phyloP scores from a whole-genome alignment of 345 rosid species.

The Brassica incana region DNA sequence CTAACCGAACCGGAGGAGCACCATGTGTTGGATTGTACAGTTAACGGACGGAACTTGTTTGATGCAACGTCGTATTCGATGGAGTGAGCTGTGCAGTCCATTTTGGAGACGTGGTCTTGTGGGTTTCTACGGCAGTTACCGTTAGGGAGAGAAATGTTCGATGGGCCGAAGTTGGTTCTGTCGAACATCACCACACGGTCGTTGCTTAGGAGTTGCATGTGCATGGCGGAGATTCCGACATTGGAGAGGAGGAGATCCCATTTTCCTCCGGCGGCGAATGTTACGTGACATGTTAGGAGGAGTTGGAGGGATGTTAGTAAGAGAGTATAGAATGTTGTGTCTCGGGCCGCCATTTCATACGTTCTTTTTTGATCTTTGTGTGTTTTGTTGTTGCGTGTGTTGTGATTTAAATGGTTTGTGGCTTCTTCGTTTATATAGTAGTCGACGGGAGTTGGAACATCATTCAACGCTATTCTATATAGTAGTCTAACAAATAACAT shows the following conservation, averaged over 20 bases:
- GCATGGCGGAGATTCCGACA: constrained; percentile 84
- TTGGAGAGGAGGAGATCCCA: constrained; percentile 44
- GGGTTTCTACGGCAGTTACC: constrained; percentile 65
- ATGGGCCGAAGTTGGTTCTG: constrained; percentile 70
- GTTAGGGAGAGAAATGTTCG: constrained; percentile 60
- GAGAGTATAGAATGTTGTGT: constrained; percentile 9
- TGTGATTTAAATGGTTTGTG: constrained; percentile 9
- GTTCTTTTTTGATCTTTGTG: constrained; percentile 10
- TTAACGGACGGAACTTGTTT: constrained; percentile 56
- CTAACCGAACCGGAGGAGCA: constrained; percentile 74
- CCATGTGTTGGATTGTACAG: constrained; percentile 73
- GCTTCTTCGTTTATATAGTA: constrained; percentile 22
- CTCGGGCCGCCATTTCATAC: constrained; percentile 16
- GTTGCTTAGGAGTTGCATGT: constrained; percentile 78
- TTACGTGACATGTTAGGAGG: constrained; percentile 22
- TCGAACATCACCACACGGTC: constrained; percentile 84
- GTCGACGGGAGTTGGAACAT: background rate
- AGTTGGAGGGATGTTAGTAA: constrained; percentile 28
- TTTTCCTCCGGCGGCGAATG: constrained; percentile 32
- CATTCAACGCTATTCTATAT: constrained; percentile 6
- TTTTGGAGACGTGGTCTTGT: constrained; percentile 38
- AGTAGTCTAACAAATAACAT: background rate
- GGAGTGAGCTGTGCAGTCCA: constrained; percentile 87
- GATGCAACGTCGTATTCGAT: constrained; percentile 57
- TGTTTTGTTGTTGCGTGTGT: background rate